Evolutionary conservation across 768 basidiomycete genomes (phyloP).

Genomic region (Phlebiopsis gigantea): DNA sequence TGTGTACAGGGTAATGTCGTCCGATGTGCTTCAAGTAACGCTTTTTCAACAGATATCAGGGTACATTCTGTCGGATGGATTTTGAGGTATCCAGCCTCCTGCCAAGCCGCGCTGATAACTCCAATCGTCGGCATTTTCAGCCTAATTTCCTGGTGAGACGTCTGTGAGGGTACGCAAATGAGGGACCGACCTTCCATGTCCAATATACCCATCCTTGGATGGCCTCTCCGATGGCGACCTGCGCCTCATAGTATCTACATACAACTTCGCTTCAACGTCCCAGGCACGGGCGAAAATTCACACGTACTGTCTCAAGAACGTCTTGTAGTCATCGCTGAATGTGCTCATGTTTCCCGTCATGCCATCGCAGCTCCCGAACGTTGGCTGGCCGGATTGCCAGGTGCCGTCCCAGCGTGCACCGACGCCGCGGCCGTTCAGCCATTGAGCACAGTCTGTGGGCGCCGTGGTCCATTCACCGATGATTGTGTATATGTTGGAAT

Average conservation of each 20-base stretch:
- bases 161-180: neutral
- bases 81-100: conserved; percentile 73
- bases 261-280: neutral
- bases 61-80: conserved; percentile 61
- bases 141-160: conserved; percentile 26
- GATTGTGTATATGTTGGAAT: conserved; percentile 64
- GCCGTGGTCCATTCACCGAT: conserved; percentile 80
- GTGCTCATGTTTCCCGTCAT: conserved; percentile 54
- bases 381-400: conserved; percentile 35
- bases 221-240: conserved; percentile 67
- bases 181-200: conserved; percentile 69
- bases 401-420: conserved; percentile 70
- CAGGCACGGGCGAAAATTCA: neutral
- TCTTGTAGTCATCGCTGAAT: conserved; percentile 61
- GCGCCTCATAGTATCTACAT: conserved; percentile 71
- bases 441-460: conserved; percentile 68
- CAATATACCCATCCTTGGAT: conserved; percentile 72
- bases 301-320: conserved; percentile 54
- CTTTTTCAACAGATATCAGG: conserved; percentile 47
- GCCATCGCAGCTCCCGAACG: conserved; percentile 57
- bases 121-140: conserved; percentile 71
- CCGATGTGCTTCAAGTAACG: neutral
- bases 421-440: conserved; percentile 73
- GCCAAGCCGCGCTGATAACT: conserved; percentile 69
- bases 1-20: neutral